Evolutionary conservation across 106 monocot species (phyloP).

Genomic region (Allium fistulosum): DNA sequence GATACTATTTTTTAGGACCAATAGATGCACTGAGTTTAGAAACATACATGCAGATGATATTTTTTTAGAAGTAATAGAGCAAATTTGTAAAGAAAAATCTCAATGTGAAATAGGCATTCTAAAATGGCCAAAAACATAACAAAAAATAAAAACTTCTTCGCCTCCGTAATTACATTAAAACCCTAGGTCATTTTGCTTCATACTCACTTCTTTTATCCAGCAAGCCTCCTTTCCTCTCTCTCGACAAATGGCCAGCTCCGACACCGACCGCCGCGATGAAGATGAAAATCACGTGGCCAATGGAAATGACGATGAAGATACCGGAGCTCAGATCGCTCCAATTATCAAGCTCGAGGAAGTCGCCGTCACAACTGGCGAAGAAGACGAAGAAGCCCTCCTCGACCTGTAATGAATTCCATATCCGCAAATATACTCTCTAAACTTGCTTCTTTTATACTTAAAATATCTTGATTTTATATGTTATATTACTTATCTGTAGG

Average conservation of each 20-base stretch:
- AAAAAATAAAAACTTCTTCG: no score
- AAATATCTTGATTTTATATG: constrained; percentile 1
- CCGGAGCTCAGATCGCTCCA: constrained; percentile 75
- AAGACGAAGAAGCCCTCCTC: constrained; percentile 67
- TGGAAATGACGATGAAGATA: constrained; percentile 76
- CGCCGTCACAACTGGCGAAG: constrained; percentile 86
- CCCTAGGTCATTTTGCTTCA: no score
- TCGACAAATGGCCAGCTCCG: constrained; percentile 50
- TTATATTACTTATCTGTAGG: constrained; percentile 15
- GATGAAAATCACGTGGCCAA: constrained; percentile 22
- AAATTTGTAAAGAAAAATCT: no score
- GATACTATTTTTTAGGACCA: no score
- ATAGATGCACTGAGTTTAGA: no score
- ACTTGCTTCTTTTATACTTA: no score
- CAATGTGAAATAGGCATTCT: no score
- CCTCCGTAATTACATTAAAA: no score
- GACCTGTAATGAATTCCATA: constrained; percentile 37
- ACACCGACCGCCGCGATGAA: constrained; percentile 39
- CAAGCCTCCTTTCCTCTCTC: neutral
- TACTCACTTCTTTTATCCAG: no score
- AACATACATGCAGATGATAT: no score
- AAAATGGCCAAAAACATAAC: no score
- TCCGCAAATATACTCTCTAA: neutral
- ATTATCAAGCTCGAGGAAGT: constrained; percentile 88
- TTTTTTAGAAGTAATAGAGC: no score